phyloP scores from a whole-genome alignment of 2,329 filamentous ascomycete genomes.

The Ascosphaera aggregata region DNA sequence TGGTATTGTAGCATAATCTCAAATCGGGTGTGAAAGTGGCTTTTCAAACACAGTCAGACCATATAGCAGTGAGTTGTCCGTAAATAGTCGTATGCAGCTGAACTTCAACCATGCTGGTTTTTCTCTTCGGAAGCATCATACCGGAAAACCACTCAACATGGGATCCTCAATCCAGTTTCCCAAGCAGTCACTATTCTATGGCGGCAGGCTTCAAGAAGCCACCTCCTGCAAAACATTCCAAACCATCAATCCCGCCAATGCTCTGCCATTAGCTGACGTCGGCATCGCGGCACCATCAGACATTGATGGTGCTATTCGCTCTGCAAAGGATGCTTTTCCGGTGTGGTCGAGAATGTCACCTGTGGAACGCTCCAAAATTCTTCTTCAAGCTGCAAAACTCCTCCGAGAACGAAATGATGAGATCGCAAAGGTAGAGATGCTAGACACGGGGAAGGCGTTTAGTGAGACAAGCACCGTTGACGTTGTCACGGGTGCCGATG shows the following conservation, averaged over 20 bases:
- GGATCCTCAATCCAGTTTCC: neutral
- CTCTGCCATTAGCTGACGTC: conserved; percentile 44
- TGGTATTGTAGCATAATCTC: neutral
- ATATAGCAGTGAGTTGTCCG: neutral
- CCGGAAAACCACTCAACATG: neutral
- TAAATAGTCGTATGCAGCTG: neutral
- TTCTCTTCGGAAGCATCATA: neutral
- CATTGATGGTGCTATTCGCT: conserved; percentile 47
- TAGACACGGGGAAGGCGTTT: conserved; percentile 69
- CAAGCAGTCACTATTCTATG: conserved; percentile 37
- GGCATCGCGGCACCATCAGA: conserved; percentile 42
- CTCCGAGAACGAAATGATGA: conserved; percentile 57
- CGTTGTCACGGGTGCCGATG: conserved; percentile 59
- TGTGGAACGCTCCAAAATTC: conserved; percentile 51
- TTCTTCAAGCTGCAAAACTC: conserved; percentile 51
- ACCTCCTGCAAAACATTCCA: conserved; percentile 40
- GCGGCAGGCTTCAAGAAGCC: conserved; percentile 41
- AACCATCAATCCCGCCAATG: conserved; percentile 51
- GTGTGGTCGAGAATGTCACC: conserved; percentile 54
- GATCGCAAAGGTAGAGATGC: conserved; percentile 55
- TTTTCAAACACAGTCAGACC: neutral
- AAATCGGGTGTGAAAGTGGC: neutral
- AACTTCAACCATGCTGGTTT: neutral
- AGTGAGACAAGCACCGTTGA: conserved; percentile 71
- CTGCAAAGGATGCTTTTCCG: conserved; percentile 48